A percentile compares a stretch with the other conserved stretches of the same genome.
phyloP scores from a whole-genome alignment of 2,329 filamentous ascomycete genomes.

The Chrysosporium keratinophilum region DNA sequence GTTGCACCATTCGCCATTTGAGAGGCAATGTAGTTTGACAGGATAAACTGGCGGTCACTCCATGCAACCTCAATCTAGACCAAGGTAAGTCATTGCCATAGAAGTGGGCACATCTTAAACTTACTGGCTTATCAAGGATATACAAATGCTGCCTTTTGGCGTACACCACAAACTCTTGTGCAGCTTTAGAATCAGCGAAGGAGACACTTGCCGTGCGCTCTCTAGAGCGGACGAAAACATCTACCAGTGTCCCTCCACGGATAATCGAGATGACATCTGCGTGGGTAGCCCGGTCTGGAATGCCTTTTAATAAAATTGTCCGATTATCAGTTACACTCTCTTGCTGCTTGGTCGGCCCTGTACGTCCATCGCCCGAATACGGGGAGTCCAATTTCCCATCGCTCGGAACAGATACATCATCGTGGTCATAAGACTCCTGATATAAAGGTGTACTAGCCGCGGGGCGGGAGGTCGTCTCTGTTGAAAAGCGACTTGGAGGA shows the following conservation, averaged over 20 bases:
- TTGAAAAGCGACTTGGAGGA: not conserved
- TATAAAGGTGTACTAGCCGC: not conserved
- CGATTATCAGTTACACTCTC: slow-evolving; percentile 19
- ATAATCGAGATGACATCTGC: slow-evolving; percentile 55
- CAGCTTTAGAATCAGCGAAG: slow-evolving; percentile 55
- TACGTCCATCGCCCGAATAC: slow-evolving; percentile 14
- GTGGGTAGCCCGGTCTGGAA: slow-evolving; percentile 54
- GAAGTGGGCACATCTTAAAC: slow-evolving; percentile 19
- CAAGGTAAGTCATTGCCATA: not conserved
- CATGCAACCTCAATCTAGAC: slow-evolving; percentile 56
- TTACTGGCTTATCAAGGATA: slow-evolving; percentile 56
- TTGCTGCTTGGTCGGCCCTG: slow-evolving; percentile 17
- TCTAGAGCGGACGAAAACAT: slow-evolving; percentile 52
- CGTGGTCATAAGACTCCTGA: slow-evolving; percentile 20
- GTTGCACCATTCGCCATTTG: slow-evolving; percentile 58
- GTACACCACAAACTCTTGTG: slow-evolving; percentile 55
- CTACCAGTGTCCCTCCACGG: slow-evolving; percentile 60
- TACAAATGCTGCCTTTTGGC: slow-evolving; percentile 57
- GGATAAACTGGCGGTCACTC: slow-evolving; percentile 59
- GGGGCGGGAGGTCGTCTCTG: not conserved
- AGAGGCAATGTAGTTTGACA: slow-evolving; percentile 52
- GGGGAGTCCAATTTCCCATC: slow-evolving; percentile 21
- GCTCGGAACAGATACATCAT: slow-evolving; percentile 19
- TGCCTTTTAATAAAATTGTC: slow-evolving; percentile 48
- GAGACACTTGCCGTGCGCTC: slow-evolving; percentile 57